phyloP scores from a whole-genome alignment of 306 rosid genomes.

The Crotalaria pallida region DNA sequence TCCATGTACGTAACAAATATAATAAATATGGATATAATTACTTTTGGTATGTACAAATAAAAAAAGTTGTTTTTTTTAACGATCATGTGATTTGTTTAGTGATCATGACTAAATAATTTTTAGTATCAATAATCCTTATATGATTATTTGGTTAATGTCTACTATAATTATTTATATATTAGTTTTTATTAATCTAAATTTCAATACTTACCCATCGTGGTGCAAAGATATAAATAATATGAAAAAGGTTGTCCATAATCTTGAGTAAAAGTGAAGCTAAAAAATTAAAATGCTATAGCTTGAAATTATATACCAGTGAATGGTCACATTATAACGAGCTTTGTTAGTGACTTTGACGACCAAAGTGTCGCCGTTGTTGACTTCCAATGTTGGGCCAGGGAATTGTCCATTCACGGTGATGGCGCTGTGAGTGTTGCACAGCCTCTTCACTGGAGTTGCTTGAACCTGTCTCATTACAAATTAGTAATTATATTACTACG shows the following conservation, averaged over 20 bases:
- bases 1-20: too few relatives aligned
- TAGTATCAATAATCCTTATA: too few relatives aligned
- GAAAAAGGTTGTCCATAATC: background rate
- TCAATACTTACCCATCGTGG: too few relatives aligned
- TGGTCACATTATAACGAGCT: constrained; percentile 83
- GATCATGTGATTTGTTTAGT: too few relatives aligned
- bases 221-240: background rate
- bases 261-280: background rate
- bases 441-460: constrained; percentile 96
- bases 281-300: background rate
- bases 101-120: too few relatives aligned
- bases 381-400: constrained; percentile 90
- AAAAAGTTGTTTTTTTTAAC: too few relatives aligned
- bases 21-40: too few relatives aligned
- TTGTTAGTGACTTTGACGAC: constrained; percentile 70
- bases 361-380: constrained; percentile 77
- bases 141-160: too few relatives aligned
- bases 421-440: constrained; percentile 78
- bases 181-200: too few relatives aligned
- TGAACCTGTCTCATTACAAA: constrained; percentile 46
- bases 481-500: background rate
- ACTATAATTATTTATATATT: too few relatives aligned
- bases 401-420: constrained; percentile 88
- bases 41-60: too few relatives aligned
- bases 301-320: constrained; percentile 60